A percentile compares a stretch with the other conserved stretches of the same genome.
These are phyloP conservation scores for Sporobolomyces pararoseus DNA, from an alignment of 768 basidiomycete species.

Conservation along the genomic window DNA sequence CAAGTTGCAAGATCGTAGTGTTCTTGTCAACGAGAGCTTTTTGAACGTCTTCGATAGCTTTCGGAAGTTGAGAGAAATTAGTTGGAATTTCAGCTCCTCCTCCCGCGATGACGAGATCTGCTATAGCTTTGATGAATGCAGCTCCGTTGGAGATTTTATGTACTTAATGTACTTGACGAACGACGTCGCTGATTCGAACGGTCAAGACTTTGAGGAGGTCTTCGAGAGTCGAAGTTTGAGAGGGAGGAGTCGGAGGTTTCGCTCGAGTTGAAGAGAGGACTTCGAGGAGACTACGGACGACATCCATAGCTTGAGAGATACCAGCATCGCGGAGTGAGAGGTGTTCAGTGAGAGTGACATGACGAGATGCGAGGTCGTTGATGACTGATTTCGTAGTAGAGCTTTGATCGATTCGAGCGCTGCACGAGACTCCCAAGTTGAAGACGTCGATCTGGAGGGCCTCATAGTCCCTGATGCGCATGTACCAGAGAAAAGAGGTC, in stretches of 20 bases:
- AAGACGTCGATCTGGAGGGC: slow-evolving; percentile 1
- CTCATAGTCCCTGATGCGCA: neutral
- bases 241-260: neutral
- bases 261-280: neutral
- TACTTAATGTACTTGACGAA: neutral
- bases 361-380: slow-evolving; percentile 4
- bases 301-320: too few relatives aligned
- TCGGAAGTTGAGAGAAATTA: neutral
- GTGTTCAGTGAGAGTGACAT: neutral
- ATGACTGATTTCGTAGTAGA: neutral
- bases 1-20: neutral
- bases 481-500: neutral
- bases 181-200: neutral
- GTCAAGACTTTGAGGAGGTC: neutral
- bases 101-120: neutral
- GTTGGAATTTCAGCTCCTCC: slow-evolving; percentile 7
- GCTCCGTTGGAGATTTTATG: neutral
- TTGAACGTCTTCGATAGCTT: neutral
- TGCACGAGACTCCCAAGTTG: neutral
- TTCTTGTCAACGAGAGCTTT: slow-evolving; percentile 3
- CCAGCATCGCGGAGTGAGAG: neutral
- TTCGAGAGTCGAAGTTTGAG: neutral
- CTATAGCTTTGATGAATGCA: slow-evolving; percentile 2
- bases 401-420: too few relatives aligned
- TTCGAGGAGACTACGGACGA: neutral